Conservation (phyloP, 2,329 filamentous ascomycete genomes). For the Aureobasidium sp. region DNA sequence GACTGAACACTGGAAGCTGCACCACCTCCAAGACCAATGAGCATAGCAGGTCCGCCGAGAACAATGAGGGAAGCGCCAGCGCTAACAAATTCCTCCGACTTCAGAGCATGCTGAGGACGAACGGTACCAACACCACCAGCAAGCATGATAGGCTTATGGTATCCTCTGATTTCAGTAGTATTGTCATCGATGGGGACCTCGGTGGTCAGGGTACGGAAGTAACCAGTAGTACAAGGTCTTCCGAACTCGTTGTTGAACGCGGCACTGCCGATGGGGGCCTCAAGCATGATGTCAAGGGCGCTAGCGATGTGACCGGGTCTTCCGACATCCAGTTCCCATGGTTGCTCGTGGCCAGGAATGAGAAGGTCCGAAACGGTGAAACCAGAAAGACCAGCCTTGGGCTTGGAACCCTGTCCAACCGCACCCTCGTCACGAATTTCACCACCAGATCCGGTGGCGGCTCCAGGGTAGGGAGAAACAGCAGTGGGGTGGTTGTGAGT, state of each 20-base stretch:
- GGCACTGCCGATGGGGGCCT: conserved; percentile 90
- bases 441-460: conserved; percentile 89
- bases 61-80: conserved; percentile 89
- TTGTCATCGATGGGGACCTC: conserved; percentile 55
- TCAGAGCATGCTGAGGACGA: conserved; percentile 81
- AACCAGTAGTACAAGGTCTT: conserved; percentile 77
- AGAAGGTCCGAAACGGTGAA: conserved; percentile 93
- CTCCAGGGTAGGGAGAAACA: conserved; percentile 87
- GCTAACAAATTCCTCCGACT: conserved; percentile 69
- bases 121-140: conserved; percentile 93
- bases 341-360: conserved; percentile 73
- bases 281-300: conserved; percentile 93
- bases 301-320: conserved; percentile 88
- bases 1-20: conserved; percentile 88
- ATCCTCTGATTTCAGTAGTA: conserved; percentile 70
- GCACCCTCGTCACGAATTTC: conserved; percentile 95
- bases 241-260: conserved; percentile 98
- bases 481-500: conserved; percentile 97
- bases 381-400: conserved; percentile 84
- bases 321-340: conserved; percentile 89
- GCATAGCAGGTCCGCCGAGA: conserved; percentile 91
- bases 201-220: conserved; percentile 83
- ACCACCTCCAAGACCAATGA: conserved; percentile 92
- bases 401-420: conserved; percentile 83
- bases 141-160: conserved; percentile 98